These are phyloP conservation scores for Aspergillus spinulosporus DNA, from an alignment of 2,329 filamentous ascomycete genomes.

Conservation along the genomic window DNA sequence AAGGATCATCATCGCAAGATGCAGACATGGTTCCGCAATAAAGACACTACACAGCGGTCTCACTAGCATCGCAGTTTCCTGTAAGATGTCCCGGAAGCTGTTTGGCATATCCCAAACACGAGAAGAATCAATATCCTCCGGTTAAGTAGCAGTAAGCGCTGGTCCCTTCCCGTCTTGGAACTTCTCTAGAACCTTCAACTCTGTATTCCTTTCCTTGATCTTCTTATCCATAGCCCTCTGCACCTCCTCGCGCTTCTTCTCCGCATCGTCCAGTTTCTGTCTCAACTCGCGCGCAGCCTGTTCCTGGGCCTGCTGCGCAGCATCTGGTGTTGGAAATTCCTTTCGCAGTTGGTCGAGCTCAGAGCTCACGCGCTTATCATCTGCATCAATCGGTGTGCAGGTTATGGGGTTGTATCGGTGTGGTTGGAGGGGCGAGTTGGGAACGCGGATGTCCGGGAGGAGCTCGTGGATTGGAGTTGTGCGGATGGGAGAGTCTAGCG, in stretches of 20 bases:
- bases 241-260: constrained; percentile 41
- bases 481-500: constrained; percentile 39
- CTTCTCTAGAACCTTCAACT: constrained; percentile 45
- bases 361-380: constrained; percentile 25
- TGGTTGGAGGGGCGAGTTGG: constrained; percentile 30
- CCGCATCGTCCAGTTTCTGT: constrained; percentile 38
- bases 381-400: constrained; percentile 36
- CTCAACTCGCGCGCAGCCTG: constrained; percentile 40
- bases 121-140: too few species aligned
- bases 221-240: constrained; percentile 46
- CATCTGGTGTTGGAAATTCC: constrained; percentile 38
- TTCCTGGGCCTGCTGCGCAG: constrained; percentile 40
- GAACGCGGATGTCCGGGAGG: constrained; percentile 43
- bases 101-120: too few species aligned
- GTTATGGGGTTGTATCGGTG: constrained; percentile 43
- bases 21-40: too few species aligned
- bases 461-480: constrained; percentile 42
- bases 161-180: constrained; percentile 42
- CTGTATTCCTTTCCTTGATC: constrained; percentile 43
- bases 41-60: too few species aligned
- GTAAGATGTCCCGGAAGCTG: too few species aligned
- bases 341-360: constrained; percentile 39
- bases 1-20: too few species aligned
- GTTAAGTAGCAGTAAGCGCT: constrained; percentile 24
- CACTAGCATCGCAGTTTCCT: too few species aligned